Conservation (phyloP, 441 rosid genomes). For the Erodium moschatum region DNA sequence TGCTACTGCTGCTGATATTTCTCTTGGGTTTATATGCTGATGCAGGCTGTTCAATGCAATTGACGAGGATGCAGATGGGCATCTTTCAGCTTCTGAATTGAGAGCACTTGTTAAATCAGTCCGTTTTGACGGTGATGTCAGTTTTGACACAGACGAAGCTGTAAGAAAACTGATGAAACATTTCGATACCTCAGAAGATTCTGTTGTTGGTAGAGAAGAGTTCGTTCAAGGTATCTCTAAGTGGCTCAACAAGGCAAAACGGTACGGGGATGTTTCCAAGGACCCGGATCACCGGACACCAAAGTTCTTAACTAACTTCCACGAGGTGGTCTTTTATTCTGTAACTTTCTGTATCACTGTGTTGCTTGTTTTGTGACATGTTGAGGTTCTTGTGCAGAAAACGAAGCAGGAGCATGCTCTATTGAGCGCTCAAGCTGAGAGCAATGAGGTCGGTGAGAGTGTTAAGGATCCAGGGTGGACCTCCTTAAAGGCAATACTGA, state of each 20-base stretch:
- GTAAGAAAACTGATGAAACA: conserved; percentile 1
- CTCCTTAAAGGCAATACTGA: conserved; percentile 51
- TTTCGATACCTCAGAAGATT: conserved; percentile 3
- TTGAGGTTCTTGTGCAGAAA: conserved; percentile 37
- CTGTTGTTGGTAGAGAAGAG: not conserved
- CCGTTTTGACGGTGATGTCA: not conserved
- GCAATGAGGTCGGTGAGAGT: conserved; percentile 37
- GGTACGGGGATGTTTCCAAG: not conserved
- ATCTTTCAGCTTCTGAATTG: not conserved
- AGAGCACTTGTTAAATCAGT: not conserved
- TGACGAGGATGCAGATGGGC: not conserved
- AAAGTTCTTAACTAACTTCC: not conserved
- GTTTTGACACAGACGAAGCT: not conserved
- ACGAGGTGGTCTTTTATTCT: not conserved
- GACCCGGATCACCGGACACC: not conserved
- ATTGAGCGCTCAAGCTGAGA: conserved; percentile 35
- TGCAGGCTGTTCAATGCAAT: conserved; percentile 1
- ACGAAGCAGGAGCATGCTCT: conserved; percentile 46
- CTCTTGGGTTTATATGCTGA: not conserved
- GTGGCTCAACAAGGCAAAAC: not conserved
- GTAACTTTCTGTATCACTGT: not conserved
- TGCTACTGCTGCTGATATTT: not conserved
- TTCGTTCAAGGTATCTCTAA: not conserved
- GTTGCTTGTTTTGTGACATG: conserved; percentile 7
- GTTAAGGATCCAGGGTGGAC: conserved; percentile 43